Evolutionary conservation across 768 basidiomycete species (phyloP), one percentile per base, ranked within the genome.

Genomic region (Rhizopogon vulgaris): DNA sequence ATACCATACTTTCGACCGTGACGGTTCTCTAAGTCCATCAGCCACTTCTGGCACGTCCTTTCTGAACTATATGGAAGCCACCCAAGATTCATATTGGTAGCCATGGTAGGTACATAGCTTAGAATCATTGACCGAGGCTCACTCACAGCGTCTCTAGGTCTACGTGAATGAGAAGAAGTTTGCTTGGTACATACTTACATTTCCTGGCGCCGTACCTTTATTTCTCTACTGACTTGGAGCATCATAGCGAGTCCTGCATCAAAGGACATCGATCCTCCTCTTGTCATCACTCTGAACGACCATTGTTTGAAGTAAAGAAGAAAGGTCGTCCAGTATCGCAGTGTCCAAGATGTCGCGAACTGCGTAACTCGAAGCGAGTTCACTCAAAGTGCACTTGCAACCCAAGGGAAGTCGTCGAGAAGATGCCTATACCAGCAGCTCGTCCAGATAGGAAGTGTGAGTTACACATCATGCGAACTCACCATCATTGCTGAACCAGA

Each of bases 311-410:
- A 66, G 84, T 95, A 53, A 90, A 93, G 76, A 90, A 87, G 74
- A 94, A 95, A 65, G 94, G 94, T 2, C 78, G 94, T 6, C 94
- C 94, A 0, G 80, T 92, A 14, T 91, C 93, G 6, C 93, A 95
- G 65, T 96, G 94, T 70, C 77, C 80, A 49, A 83, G 82, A 58
- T 95, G 94, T 63, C 83, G 90, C 34, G 82, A 90, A 59, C 76
- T 89, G 32, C 80, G 93, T 15, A 85, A 90, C 67, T 85, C 84
- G 39, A 86, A 83, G 67, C 83, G 79, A 55, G 75, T 91, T 30
- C 90, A 93, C 63, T 86, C 87, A 30, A 91, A 88, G 62, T 92
- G 90, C 65, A 83, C 78, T 48, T 92, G 90, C 56, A 73, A 76
- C 51, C 72, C 74, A 7, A 70, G 66, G 65, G 52, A 70, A n/a